Conservation (phyloP, 1,284 basidiomycete genomes). For the Cerioporus squamosus region DNA sequence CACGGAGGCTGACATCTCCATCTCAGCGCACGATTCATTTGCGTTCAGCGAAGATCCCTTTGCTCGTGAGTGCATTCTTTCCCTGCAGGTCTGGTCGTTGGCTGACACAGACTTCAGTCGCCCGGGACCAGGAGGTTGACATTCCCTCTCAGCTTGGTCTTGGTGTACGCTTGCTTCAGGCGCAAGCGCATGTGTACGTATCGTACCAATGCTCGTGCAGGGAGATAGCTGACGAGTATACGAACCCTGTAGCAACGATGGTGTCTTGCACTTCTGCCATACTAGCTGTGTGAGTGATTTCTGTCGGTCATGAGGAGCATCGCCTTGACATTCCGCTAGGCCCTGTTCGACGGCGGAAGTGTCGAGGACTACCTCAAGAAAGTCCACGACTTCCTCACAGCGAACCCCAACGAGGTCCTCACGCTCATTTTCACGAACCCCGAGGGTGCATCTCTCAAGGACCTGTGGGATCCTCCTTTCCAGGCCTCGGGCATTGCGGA, state of each 20-base stretch:
- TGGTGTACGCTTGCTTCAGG: conserved; percentile 76
- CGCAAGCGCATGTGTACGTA: conserved; percentile 60
- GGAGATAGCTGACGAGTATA: neutral
- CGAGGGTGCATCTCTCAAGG: conserved; percentile 55
- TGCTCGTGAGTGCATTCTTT: conserved; percentile 40
- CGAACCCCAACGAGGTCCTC: conserved; percentile 77
- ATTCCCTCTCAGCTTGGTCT: conserved; percentile 63
- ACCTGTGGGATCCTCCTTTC: conserved; percentile 63
- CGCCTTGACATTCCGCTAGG: conserved; percentile 21
- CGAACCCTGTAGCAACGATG: conserved; percentile 30
- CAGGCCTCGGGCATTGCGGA: conserved; percentile 57
- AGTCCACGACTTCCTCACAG: conserved; percentile 55
- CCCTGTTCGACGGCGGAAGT: conserved; percentile 66
- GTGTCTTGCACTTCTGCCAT: conserved; percentile 69
- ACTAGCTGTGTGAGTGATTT: conserved; percentile 41
- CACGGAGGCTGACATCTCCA: conserved; percentile 4
- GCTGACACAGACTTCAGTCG: conserved; percentile 39
- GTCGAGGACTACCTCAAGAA: conserved; percentile 43
- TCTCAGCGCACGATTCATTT: conserved; percentile 69
- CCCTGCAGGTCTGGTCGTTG: neutral
- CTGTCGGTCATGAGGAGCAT: conserved; percentile 6
- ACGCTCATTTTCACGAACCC: conserved; percentile 76
- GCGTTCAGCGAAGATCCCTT: conserved; percentile 56
- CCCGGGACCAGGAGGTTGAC: conserved; percentile 65
- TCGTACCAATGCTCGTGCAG: neutral